A percentile compares a stretch with the other conserved stretches of the same genome.
These are phyloP conservation scores for Solanum infundibuliforme DNA, from an alignment of 257 asterid species.

Conservation along the genomic window DNA sequence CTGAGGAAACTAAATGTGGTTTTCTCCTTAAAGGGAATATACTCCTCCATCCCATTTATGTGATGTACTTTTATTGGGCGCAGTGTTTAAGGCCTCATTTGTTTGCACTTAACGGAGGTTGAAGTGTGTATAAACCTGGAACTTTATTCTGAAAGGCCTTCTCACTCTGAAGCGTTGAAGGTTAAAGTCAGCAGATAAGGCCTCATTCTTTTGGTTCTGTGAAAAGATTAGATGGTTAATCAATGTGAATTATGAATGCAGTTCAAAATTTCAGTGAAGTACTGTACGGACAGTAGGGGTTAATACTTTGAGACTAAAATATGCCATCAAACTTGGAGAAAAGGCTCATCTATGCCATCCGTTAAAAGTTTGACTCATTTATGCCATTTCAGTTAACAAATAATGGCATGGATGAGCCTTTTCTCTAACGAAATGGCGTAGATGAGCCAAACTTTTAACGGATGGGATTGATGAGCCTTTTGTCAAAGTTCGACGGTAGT, in stretches of 20 bases:
- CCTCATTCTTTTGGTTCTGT: not conserved
- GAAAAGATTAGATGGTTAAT: not conserved
- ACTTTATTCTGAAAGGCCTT: not conserved
- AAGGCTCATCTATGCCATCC: too few species aligned
- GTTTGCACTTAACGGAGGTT: not conserved
- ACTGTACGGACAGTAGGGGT: not conserved
- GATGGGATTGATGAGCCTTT: not conserved
- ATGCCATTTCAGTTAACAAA: not conserved
- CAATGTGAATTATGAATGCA: not conserved
- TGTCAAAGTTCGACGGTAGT: not conserved
- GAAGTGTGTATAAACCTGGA: not conserved
- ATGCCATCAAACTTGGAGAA: too few species aligned
- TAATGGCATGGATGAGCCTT: not conserved
- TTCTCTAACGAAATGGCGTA: not conserved
- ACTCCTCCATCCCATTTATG: not conserved
- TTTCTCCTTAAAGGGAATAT: not conserved
- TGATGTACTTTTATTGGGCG: not conserved
- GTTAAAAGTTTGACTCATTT: not conserved
- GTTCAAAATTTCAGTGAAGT: not conserved
- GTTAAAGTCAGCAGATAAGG: not conserved
- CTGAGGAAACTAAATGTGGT: not conserved
- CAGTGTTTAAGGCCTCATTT: not conserved
- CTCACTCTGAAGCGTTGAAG: not conserved
- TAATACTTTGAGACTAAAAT: not conserved
- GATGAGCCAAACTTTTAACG: not conserved